Base-by-base conservation (phyloP, 2,329 filamentous ascomycete species). In the Ophiocordyceps camponoti-saundersi region DNA sequence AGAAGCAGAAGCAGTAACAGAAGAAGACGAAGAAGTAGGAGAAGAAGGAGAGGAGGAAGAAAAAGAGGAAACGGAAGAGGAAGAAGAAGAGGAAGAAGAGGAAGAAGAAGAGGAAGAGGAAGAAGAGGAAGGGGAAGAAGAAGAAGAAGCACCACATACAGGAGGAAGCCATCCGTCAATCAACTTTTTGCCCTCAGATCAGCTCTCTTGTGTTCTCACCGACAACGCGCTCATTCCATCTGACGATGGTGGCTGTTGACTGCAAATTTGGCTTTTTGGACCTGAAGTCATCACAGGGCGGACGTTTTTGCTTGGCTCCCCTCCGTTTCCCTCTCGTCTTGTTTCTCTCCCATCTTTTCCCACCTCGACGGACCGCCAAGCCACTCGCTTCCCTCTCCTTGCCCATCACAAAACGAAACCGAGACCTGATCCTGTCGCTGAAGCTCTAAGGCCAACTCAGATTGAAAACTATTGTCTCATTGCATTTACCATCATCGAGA, bases 181-280 rank as follows among this genome's bases (percentile, higher is more conserved):
- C 29, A 32, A 7, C n/a, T n/a, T 16, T n/a, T 13, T 36, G 57
- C 69, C 69, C 70, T 72, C 70, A 72, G 69, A 72, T 72, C 70
- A 72, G 70, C 69, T 72, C 69, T 72, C 70, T 67, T 62, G 56
- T 60, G 68, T 72, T 72, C 70, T 71, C 70, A 72, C 49, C 51
- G 68, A 62, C 68, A 71, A 71, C 68, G 53, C 67, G 61, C 57
- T 53, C 45, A 34, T 44, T 42, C 46, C 34, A 49, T 48, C 48
- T 44, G 42, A 13, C 16, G 16, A 16, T 5, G 5, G 7, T 52
- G 54, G 62, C 63, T 65, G 63, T 59, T 71, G 67, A 57, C 69
- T 73, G 67, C 69, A 72, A 73, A 69, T 73, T 73, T 73, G 70
- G 70, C 70, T 73, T 71, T 70, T 72, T 72, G 70, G 70, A 66